Conservation (phyloP, 1,284 basidiomycete species). For the Ganoderma lingzhi region DNA sequence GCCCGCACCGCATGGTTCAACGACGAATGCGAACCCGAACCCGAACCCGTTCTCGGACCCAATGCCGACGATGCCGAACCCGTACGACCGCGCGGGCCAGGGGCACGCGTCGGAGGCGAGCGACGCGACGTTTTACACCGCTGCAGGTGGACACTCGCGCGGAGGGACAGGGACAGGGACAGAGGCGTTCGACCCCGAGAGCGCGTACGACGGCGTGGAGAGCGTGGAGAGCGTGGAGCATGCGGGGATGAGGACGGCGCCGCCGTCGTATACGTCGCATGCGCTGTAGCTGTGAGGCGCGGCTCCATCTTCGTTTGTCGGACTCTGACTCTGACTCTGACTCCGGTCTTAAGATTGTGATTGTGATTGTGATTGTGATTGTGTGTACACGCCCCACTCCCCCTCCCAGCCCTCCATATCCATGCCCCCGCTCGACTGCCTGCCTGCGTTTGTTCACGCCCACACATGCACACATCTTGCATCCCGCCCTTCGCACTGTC, state of each 20-base stretch:
- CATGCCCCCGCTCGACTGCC: no score
- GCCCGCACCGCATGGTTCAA: background rate
- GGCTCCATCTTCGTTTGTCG: background rate
- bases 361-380: background rate
- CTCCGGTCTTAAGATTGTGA: background rate
- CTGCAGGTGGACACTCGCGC: constrained; percentile 23
- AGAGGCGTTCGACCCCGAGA: constrained; percentile 9
- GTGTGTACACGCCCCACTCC: background rate
- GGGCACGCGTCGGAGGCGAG: constrained; percentile 28
- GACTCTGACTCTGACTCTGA: background rate
- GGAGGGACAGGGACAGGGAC: background rate
- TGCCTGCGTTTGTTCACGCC: background rate
- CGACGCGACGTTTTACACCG: constrained; percentile 36
- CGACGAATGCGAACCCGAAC: constrained; percentile 22
- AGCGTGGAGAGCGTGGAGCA: background rate
- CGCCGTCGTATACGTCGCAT: constrained; percentile 19
- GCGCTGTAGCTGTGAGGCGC: background rate
- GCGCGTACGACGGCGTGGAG: constrained; percentile 15
- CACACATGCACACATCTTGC: background rate
- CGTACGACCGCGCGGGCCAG: constrained; percentile 26
- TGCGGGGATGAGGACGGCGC: background rate
- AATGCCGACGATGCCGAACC: constrained; percentile 27
- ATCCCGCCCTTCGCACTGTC: background rate
- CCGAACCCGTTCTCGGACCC: constrained; percentile 31
- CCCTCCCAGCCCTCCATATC: background rate